Conservation (phyloP, 202 grass and related monocot genomes). For the Hordeum pubiflorum region DNA sequence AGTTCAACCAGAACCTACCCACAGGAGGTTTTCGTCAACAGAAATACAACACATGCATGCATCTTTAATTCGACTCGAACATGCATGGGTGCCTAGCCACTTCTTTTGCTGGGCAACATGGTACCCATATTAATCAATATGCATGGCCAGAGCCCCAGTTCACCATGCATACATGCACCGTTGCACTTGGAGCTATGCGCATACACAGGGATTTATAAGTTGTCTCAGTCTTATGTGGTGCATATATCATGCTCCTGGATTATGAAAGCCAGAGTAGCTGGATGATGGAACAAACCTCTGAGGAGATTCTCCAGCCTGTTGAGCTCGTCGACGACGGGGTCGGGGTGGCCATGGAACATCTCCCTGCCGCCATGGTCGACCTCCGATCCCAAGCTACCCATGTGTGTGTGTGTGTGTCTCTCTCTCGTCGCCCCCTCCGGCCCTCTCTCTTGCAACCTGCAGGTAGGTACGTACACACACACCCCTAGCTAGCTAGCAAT, state of each 20-base stretch:
- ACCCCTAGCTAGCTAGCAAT: neutral
- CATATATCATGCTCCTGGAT: neutral
- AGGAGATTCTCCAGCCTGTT: constrained; percentile 74
- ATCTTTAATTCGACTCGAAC: neutral
- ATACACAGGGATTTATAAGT: neutral
- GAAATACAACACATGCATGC: neutral
- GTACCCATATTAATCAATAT: neutral
- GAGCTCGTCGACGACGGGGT: constrained; percentile 59
- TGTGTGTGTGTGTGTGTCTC: neutral
- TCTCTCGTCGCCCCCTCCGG: neutral
- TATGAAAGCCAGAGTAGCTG: neutral
- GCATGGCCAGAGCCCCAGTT: neutral
- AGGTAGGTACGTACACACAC: neutral
- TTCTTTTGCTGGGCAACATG: neutral
- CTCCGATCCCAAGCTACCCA: constrained; percentile 74
- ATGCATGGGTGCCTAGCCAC: neutral
- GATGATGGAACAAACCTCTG: constrained; percentile 49
- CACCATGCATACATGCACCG: neutral
- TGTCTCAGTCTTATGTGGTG: neutral
- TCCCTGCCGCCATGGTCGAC: constrained; percentile 41
- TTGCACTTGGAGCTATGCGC: neutral
- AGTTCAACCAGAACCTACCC: neutral
- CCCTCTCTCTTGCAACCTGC: neutral
- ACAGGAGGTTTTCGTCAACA: neutral
- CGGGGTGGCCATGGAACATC: constrained; percentile 42